Conservation (phyloP, 768 basidiomycete genomes). For the Podaxis rugospora region DNA sequence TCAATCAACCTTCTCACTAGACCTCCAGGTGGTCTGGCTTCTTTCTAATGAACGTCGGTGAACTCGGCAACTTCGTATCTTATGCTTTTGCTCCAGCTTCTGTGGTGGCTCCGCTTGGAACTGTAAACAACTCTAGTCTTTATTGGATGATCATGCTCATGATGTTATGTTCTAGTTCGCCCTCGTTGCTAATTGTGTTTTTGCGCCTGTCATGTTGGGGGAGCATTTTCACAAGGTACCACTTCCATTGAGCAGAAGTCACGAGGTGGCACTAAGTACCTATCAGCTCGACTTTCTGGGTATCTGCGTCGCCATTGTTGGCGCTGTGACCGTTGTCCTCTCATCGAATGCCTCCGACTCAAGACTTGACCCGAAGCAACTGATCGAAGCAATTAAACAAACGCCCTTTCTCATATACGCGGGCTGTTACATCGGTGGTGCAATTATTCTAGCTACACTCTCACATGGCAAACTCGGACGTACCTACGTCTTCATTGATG, state of each 20-base stretch:
- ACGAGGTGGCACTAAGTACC: constrained; percentile 14
- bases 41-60: constrained; percentile 85
- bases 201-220: constrained; percentile 80
- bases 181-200: constrained; percentile 92
- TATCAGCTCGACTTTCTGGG: constrained; percentile 72
- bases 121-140: constrained; percentile 41
- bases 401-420: constrained; percentile 75
- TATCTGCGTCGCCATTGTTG: constrained; percentile 75
- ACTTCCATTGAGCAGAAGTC: constrained; percentile 11
- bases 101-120: constrained; percentile 94
- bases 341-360: constrained; percentile 69
- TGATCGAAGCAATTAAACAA: constrained; percentile 67
- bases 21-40: constrained; percentile 82
- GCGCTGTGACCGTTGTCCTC: constrained; percentile 91
- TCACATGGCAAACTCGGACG: constrained; percentile 63
- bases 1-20: constrained; percentile 1
- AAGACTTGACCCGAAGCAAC: constrained; percentile 59
- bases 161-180: constrained; percentile 55
- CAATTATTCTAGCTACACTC: constrained; percentile 56
- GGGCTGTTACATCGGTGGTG: constrained; percentile 52
- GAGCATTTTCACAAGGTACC: constrained; percentile 78
- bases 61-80: constrained; percentile 85
- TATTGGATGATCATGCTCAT: constrained; percentile 11
- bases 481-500: constrained; percentile 75
- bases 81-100: constrained; percentile 90